Evolutionary conservation across 129 eudicot species (phyloP).

Genomic region (Artemisia tridentata): DNA sequence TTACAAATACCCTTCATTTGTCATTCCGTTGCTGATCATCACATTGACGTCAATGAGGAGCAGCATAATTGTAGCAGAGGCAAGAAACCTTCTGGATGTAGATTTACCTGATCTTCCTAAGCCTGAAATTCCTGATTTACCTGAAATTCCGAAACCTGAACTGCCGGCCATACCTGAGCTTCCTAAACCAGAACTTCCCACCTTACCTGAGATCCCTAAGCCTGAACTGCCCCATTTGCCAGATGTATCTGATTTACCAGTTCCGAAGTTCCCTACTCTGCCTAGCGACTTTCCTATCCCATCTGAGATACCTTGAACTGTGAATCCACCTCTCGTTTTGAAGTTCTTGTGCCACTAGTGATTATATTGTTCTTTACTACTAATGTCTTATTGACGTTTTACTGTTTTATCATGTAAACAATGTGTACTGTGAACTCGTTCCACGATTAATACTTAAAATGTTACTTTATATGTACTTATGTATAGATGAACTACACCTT

Average conservation of each 20-base stretch:
- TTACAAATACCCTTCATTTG: conserved; percentile 23
- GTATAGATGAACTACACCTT: conserved; percentile 7
- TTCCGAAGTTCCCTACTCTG: conserved; percentile 29
- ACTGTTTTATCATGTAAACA: conserved; percentile 7
- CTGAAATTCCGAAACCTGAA: conserved; percentile 31
- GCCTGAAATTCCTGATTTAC: conserved; percentile 29
- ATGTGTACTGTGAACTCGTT: conserved; percentile 9
- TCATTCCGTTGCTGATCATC: conserved; percentile 36
- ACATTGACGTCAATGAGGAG: conserved; percentile 31
- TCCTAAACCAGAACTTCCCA: conserved; percentile 30
- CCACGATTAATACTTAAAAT: neutral
- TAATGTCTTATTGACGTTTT: conserved; percentile 7
- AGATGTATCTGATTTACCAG: conserved; percentile 18
- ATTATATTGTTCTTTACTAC: neutral
- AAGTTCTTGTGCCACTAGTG: conserved; percentile 10
- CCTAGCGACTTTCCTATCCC: conserved; percentile 31
- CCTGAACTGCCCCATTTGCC: conserved; percentile 28
- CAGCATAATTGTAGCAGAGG: conserved; percentile 31
- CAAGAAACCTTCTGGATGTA: conserved; percentile 39
- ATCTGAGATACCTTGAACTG: conserved; percentile 30
- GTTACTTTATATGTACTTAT: neutral
- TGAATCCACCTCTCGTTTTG: neutral
- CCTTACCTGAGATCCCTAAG: conserved; percentile 23
- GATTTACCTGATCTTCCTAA: conserved; percentile 35
- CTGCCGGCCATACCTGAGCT: conserved; percentile 29